Base-by-base conservation (phyloP, 1,284 basidiomycete species). In the Acaromyces ingoldii region DNA sequence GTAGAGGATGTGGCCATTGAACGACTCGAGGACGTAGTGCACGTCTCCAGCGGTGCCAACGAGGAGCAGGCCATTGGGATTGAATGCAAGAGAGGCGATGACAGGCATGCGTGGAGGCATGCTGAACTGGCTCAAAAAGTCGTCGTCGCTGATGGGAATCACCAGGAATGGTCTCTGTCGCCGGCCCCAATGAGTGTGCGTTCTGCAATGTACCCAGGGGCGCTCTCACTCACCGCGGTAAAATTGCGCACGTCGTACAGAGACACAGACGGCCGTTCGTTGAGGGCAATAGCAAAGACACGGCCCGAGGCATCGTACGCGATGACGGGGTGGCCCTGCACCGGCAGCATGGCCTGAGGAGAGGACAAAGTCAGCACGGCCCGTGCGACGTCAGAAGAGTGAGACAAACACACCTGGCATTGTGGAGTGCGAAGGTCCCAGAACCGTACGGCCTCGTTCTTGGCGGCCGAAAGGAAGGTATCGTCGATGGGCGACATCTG, bases 401-500 rank as follows among this genome's bases (percentile, higher is more conserved):
- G 17, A 5, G n/a, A 9, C 21, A 36, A 4, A 63, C 79, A 49
- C 40, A 79, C 79, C 50, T 87, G 83, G 71, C 89, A 89, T 25
- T 81, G 80, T 1, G 85, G 83, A 15, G 84, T 80, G 30, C 92
- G 84, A 38, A 97, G 80, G 76, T 99, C 95, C 95, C 95, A 99
- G 19, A 98, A 78, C 33, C 91, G 82, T n/a, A 98, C 91, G 1
- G 91, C 92, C 65, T 88, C 90, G 79, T 98, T 92, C 65, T 89
- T 81, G 0, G 92, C 90, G 1, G 85, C 89, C 6, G 92, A 95
- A 80, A 99, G 85, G 77, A 99, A 97, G 0, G 88, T 88, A 70
- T 98, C 93, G 70, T 96, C 88, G 1, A 87, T 81, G 0, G 95
- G 95, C 3, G 88, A 91, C 67, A 97, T 86, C 70, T 93, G 87